Conservation (phyloP, 202 grass and related monocot genomes). For the Schoenoplectus tabernaemontani region DNA sequence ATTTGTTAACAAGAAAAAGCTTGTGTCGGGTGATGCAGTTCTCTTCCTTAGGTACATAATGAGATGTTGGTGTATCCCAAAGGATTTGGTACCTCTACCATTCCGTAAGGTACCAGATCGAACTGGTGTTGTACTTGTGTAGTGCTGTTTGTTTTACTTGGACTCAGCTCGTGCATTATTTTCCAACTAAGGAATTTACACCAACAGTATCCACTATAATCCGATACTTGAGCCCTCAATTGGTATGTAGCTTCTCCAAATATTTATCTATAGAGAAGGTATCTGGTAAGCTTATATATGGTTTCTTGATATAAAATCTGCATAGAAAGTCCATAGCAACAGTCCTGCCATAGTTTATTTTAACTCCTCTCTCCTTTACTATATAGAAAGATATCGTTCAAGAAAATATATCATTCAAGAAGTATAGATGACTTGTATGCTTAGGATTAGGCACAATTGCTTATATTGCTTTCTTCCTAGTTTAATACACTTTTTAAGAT, state of each 20-base stretch:
- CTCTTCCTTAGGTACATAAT: constrained; percentile 69
- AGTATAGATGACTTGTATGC: not conserved
- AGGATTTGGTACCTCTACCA: not conserved
- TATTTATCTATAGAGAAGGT: not conserved
- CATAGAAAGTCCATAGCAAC: not conserved
- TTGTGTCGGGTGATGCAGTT: constrained; percentile 78
- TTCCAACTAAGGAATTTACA: not conserved
- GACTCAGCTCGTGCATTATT: not conserved
- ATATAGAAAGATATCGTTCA: not conserved
- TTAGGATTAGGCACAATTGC: not conserved
- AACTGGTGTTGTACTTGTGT: not conserved
- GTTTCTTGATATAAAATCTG: not conserved
- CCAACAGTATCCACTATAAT: not conserved
- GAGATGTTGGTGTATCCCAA: not conserved
- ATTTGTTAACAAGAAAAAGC: constrained; percentile 91
- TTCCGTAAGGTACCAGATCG: not conserved
- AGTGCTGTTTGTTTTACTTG: not conserved
- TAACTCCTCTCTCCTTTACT: not conserved
- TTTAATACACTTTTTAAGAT: not conserved
- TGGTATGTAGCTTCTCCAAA: not conserved
- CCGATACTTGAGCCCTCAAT: not conserved
- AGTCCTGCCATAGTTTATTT: not conserved
- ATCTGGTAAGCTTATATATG: not conserved
- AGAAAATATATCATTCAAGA: too few relatives aligned
- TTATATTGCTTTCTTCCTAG: not conserved